Evolutionary conservation across 2,329 filamentous ascomycete genomes (phyloP).

Genomic region (Nannizziopsis arthrosporioides): DNA sequence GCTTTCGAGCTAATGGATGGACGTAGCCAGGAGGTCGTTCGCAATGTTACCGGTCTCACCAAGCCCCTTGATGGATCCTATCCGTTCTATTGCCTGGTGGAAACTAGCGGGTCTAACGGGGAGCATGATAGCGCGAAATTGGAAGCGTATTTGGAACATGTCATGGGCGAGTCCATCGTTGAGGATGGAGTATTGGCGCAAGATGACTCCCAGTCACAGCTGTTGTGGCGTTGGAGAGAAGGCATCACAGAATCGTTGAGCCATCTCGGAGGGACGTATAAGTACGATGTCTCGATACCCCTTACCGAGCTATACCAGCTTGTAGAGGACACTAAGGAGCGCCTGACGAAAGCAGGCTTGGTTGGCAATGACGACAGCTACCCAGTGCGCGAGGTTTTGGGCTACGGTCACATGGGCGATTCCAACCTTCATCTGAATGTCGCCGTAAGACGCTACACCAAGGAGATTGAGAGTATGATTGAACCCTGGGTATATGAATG

Average conservation of each 20-base stretch:
- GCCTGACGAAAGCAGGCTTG: slow-evolving; percentile 61
- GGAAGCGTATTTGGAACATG: slow-evolving; percentile 76
- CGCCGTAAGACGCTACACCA: slow-evolving; percentile 68
- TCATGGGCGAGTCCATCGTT: slow-evolving; percentile 80
- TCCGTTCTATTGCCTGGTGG: slow-evolving; percentile 92
- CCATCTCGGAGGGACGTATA: slow-evolving; percentile 91
- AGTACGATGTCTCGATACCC: slow-evolving; percentile 95
- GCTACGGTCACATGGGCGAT: slow-evolving; percentile 98
- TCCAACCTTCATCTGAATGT: slow-evolving; percentile 92
- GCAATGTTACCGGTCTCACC: slow-evolving; percentile 61
- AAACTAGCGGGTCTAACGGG: slow-evolving; percentile 87
- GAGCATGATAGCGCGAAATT: slow-evolving; percentile 93
- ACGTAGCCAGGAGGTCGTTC: slow-evolving; percentile 65
- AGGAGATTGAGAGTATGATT: slow-evolving; percentile 70
- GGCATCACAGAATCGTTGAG: slow-evolving; percentile 80
- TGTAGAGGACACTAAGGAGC: slow-evolving; percentile 70
- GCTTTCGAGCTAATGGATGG: slow-evolving; percentile 97
- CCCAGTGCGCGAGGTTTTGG: slow-evolving; percentile 80
- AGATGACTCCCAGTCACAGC: slow-evolving; percentile 76
- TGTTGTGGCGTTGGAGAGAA: slow-evolving; percentile 87
- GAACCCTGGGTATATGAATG: slow-evolving; percentile 98
- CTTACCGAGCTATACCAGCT: slow-evolving; percentile 75
- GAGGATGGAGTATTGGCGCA: slow-evolving; percentile 83
- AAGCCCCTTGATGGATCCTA: slow-evolving; percentile 70
- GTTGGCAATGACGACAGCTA: slow-evolving; percentile 62